Percentiles rank a stretch among this genome's conserved stretches.
Evolutionary conservation across 768 basidiomycete species (phyloP).

Genomic region (Rhizopogon sp.): DNA sequence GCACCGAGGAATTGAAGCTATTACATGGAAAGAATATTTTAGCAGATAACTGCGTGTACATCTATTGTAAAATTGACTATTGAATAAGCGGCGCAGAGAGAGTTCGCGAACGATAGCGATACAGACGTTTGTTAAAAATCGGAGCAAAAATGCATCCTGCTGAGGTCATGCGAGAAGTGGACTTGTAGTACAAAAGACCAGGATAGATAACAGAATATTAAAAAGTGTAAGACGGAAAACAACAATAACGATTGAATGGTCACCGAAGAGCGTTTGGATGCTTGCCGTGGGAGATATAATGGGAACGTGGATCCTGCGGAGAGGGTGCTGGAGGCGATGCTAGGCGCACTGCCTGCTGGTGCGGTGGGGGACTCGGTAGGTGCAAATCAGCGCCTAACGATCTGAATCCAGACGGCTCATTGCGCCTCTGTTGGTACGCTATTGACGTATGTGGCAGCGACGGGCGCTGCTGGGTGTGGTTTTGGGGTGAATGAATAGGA

Average conservation of each 20-base stretch:
- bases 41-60: constrained; percentile 19
- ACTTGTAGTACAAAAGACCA: constrained; percentile 15
- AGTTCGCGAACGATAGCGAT: constrained; percentile 26
- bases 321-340: constrained; percentile 38
- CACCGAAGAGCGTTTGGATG: constrained; percentile 43
- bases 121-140: constrained; percentile 19
- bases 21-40: constrained; percentile 26
- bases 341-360: constrained; percentile 34
- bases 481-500: constrained; percentile 29
- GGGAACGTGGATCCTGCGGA: constrained; percentile 31
- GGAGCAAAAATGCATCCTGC: constrained; percentile 19
- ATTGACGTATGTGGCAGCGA: constrained; percentile 39
- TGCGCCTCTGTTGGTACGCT: constrained; percentile 53
- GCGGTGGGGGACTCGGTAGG: constrained; percentile 41
- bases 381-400: constrained; percentile 46
- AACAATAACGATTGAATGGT: constrained; percentile 17
- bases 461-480: constrained; percentile 30
- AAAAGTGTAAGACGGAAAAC: constrained; percentile 7
- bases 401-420: constrained; percentile 50
- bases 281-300: constrained; percentile 39
- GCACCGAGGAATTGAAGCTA: constrained; percentile 5
- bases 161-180: constrained; percentile 18
- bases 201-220: constrained; percentile 13
- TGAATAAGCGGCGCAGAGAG: constrained; percentile 17
- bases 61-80: constrained; percentile 26